These are phyloP conservation scores for Pseudogymnoascus pannorum DNA, from an alignment of 2,329 filamentous ascomycete genomes.

Conservation along the genomic window DNA sequence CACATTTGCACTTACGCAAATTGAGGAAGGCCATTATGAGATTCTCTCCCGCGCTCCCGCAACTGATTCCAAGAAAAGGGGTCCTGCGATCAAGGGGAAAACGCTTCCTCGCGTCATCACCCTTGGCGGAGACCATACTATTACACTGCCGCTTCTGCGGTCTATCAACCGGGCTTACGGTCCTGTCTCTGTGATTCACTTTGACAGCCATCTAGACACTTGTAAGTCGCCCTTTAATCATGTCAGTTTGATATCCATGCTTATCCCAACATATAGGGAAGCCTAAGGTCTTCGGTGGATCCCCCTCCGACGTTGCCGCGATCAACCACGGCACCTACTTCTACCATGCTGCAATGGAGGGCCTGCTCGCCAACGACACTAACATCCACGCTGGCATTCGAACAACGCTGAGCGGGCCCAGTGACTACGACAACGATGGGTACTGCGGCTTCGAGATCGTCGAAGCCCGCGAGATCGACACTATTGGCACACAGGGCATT, in stretches of 20 bases:
- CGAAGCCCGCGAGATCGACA: constrained; percentile 65
- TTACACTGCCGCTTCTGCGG: constrained; percentile 51
- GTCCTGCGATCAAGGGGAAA: constrained; percentile 63
- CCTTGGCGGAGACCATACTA: constrained; percentile 58
- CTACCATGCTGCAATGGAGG: constrained; percentile 72
- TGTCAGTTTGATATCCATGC: constrained; percentile 30
- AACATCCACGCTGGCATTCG: constrained; percentile 86
- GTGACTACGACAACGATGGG: constrained; percentile 78
- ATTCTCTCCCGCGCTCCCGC: constrained; percentile 64
- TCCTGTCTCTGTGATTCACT: constrained; percentile 54
- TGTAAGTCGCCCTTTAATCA: constrained; percentile 25
- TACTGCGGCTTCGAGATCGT: constrained; percentile 81
- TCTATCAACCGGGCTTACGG: constrained; percentile 56
- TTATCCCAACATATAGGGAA: constrained; percentile 43
- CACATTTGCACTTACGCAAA: constrained; percentile 71
- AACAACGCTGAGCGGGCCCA: constrained; percentile 70
- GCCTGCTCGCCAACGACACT: constrained; percentile 70
- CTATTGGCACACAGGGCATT: constrained; percentile 64
- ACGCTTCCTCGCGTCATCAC: constrained; percentile 78
- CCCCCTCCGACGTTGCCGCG: constrained; percentile 64
- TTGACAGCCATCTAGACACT: constrained; percentile 60
- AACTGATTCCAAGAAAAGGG: constrained; percentile 59
- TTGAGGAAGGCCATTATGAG: constrained; percentile 75
- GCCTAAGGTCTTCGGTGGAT: constrained; percentile 80
- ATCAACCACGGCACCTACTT: constrained; percentile 91